Conservation (phyloP, 768 basidiomycete species). For the Hebeloma cylindrosporum region DNA sequence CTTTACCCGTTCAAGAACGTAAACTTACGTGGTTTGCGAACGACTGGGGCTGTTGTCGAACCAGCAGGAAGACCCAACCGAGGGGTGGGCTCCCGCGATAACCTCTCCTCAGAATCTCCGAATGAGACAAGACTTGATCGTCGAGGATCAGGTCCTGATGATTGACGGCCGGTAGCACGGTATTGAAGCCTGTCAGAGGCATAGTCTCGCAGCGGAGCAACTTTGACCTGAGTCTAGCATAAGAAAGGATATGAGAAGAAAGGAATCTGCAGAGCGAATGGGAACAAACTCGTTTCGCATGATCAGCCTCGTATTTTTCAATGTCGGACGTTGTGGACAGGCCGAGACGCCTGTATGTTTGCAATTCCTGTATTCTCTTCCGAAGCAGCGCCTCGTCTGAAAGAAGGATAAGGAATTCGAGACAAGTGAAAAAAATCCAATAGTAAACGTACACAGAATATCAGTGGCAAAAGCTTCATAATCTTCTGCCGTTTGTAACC, state of each 20-base stretch:
- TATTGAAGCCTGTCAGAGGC: slow-evolving; percentile 51
- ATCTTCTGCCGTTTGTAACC: slow-evolving; percentile 87
- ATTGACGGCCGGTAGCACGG: slow-evolving; percentile 52
- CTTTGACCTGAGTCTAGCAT: slow-evolving; percentile 61
- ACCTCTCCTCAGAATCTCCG: slow-evolving; percentile 51
- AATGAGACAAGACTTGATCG: slow-evolving; percentile 41
- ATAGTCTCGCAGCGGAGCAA: slow-evolving; percentile 54
- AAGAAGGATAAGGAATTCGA: slow-evolving; percentile 7
- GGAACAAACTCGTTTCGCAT: slow-evolving; percentile 64
- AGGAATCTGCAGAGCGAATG: slow-evolving; percentile 4
- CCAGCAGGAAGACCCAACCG: slow-evolving; percentile 40
- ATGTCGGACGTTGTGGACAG: slow-evolving; percentile 84
- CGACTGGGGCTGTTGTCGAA: slow-evolving; percentile 35
- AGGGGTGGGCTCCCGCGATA: slow-evolving; percentile 64
- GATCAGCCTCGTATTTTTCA: slow-evolving; percentile 82
- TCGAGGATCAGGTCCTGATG: slow-evolving; percentile 54
- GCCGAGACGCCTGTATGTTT: slow-evolving; percentile 86
- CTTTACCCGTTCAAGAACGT: background rate
- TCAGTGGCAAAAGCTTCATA: slow-evolving; percentile 88
- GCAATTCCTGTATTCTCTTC: slow-evolving; percentile 87
- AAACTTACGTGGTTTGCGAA: slow-evolving; percentile 46
- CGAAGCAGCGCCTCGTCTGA: slow-evolving; percentile 86
- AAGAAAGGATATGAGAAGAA: slow-evolving; percentile 10
- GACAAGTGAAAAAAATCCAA: background rate
- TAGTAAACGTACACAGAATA: slow-evolving; percentile 70